Conservation (phyloP, 2,329 filamentous ascomycete genomes). For the Lizonia empirigonia region DNA sequence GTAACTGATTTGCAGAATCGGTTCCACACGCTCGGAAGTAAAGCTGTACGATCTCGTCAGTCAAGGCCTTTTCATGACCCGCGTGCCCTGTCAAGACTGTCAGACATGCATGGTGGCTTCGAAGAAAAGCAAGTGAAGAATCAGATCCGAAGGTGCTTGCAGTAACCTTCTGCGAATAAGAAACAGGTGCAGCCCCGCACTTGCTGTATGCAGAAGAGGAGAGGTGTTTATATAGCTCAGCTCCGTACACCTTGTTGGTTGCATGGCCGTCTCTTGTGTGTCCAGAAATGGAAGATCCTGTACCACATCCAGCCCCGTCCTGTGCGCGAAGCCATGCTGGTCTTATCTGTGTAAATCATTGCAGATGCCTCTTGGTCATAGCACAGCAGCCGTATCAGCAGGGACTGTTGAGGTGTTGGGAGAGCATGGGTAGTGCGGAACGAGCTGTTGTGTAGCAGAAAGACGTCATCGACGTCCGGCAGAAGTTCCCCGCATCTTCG, state of each 20-base stretch:
- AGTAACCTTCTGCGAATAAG: not conserved
- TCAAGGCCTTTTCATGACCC: not conserved
- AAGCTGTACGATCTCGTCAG: not conserved
- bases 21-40: not conserved
- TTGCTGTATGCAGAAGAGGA: not conserved
- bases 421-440: constrained; percentile 4
- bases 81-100: not conserved
- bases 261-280: not conserved
- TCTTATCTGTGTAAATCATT: not conserved
- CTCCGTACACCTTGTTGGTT: too few relatives aligned
- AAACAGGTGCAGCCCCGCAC: not conserved
- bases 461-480: constrained; percentile 27
- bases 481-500: constrained; percentile 17
- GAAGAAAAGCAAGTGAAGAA: not conserved
- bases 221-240: too few relatives aligned
- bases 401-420: constrained; percentile 12
- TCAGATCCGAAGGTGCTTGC: not conserved
- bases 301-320: not conserved
- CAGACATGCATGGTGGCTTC: not conserved
- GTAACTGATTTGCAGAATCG: not conserved
- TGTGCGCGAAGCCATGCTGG: not conserved
- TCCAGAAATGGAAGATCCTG: not conserved
- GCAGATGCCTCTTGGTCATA: not conserved
- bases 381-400: not conserved
- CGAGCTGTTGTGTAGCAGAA: constrained; percentile 16